Conservation (phyloP, 495 filamentous ascomycete genomes). For the Physcia stellaris region DNA sequence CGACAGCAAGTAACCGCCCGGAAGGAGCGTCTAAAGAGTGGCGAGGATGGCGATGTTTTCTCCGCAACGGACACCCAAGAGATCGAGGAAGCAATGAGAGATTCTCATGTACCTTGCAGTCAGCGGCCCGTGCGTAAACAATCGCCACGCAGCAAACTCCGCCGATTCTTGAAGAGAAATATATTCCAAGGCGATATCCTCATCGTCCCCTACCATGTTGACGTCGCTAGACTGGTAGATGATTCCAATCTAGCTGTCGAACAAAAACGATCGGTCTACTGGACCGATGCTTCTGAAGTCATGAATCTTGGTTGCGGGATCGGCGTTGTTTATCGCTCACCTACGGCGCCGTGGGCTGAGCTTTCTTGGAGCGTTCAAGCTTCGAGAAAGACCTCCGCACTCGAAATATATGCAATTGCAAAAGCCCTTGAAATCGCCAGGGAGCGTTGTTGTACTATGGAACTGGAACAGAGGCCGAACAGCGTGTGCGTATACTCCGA, state of each 20-base stretch:
- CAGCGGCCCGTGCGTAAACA: background rate
- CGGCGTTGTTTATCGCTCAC: slow-evolving; percentile 1
- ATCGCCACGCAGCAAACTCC: slow-evolving; percentile 1
- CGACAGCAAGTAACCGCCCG: background rate
- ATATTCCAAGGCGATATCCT: slow-evolving; percentile 1
- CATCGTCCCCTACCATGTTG: background rate
- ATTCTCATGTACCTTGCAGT: slow-evolving; percentile 1
- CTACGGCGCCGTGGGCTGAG: background rate
- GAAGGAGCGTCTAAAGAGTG: background rate
- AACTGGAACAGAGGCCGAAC: slow-evolving; percentile 1
- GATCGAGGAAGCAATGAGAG: slow-evolving; percentile 1
- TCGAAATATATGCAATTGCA: slow-evolving; percentile 4
- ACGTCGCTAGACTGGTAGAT: background rate
- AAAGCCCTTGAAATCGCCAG: slow-evolving; percentile 3
- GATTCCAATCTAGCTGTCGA: background rate
- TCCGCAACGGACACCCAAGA: background rate
- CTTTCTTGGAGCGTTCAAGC: slow-evolving; percentile 1
- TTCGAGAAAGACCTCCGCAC: background rate
- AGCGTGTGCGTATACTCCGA: slow-evolving; percentile 3
- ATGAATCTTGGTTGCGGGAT: background rate
- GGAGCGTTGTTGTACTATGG: slow-evolving; percentile 1
- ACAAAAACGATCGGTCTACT: slow-evolving; percentile 3
- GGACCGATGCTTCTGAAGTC: slow-evolving; percentile 1
- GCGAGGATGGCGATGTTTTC: slow-evolving; percentile 1
- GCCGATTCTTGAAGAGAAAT: slow-evolving; percentile 3